phyloP scores from a whole-genome alignment of 208 protist species.

The Leptomonas seymouri region DNA sequence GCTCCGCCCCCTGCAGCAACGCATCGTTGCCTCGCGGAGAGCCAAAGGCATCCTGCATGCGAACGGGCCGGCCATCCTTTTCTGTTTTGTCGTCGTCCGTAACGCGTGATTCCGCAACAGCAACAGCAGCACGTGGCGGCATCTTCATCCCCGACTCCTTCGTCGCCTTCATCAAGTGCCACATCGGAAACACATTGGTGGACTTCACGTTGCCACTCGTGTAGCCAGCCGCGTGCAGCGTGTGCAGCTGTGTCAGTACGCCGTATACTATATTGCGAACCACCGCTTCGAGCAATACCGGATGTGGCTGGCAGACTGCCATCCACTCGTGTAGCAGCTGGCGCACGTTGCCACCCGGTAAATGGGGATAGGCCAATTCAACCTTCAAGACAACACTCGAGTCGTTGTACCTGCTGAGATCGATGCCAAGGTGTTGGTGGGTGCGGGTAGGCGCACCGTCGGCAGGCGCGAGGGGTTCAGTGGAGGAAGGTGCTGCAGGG shows the following conservation, averaged over 20 bases:
- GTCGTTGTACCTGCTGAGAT: slow-evolving; percentile 23
- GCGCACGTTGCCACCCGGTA: slow-evolving; percentile 58
- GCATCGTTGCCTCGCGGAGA: neutral
- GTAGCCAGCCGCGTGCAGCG: slow-evolving; percentile 51
- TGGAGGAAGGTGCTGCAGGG: neutral
- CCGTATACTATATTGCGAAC: slow-evolving; percentile 67
- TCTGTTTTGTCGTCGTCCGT: neutral
- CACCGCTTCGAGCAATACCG: slow-evolving; percentile 55
- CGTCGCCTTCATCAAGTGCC: slow-evolving; percentile 43
- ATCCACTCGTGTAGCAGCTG: slow-evolving; percentile 52
- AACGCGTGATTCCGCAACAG: neutral
- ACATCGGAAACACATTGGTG: slow-evolving; percentile 70
- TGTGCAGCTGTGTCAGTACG: slow-evolving; percentile 55
- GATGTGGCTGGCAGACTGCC: slow-evolving; percentile 26
- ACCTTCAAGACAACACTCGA: slow-evolving; percentile 37
- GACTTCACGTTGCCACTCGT: slow-evolving; percentile 72
- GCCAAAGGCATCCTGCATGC: neutral
- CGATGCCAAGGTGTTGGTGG: slow-evolving; percentile 20
- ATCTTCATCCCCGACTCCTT: slow-evolving; percentile 20
- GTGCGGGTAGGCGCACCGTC: neutral
- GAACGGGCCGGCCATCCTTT: neutral
- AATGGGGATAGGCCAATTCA: slow-evolving; percentile 52
- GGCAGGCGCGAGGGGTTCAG: neutral
- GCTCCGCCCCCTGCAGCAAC: neutral
- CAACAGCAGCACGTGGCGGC: slow-evolving; percentile 11